Evolutionary conservation across 805 yeast genomes (phyloP), one percentile per base, ranked within the genome.

Genomic region (Wickerhamomyces pijperi): DNA sequence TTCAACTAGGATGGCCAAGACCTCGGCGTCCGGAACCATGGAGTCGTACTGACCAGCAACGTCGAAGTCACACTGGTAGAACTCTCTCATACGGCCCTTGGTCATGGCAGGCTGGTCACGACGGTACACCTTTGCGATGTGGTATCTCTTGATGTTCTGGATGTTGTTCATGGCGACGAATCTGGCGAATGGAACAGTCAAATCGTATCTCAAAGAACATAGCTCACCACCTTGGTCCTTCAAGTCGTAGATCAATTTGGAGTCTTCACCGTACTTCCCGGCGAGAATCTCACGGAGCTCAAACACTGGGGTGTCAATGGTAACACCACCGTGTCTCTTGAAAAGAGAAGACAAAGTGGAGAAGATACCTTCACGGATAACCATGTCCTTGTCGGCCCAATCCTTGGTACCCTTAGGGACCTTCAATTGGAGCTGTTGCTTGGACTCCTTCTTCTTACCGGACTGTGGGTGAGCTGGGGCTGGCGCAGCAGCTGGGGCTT

Each of bases 71-170:
- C 99, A 92, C 66, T 92, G 99, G 63, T 92, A 92, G 56, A 92
- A 92, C 64, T 92, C 99, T 74, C 99, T 83, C 98, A 92, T 92
- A 64, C 99, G 77, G 45, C 99, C 99, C 64, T 92, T 92, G 38
- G 97, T 90, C 98, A 92, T 92, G 8, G 99, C 99, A 5, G 99
- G 99, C 64, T 92, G 99, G 60, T 92, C 99, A 65, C 99, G 82
- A 68, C 99, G 79, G 65, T 92, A 92, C 39, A 92, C 99, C 61
- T 92, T 92, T 50, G 99, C 98, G 47, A 92, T 85, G 65, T 92
- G 99, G 60, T 78, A 92, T 58, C 99, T 74, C 65, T 92, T 92
- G 63, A 92, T 90, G 55, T 69, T 75, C 51, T 85, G 80, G 44
- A 92, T 75, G 53, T 84, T 86, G 67, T 92, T 92, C 85, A 86